Base-by-base conservation (phyloP, 2,329 filamentous ascomycete genomes). In the Fusarium irregulare region DNA sequence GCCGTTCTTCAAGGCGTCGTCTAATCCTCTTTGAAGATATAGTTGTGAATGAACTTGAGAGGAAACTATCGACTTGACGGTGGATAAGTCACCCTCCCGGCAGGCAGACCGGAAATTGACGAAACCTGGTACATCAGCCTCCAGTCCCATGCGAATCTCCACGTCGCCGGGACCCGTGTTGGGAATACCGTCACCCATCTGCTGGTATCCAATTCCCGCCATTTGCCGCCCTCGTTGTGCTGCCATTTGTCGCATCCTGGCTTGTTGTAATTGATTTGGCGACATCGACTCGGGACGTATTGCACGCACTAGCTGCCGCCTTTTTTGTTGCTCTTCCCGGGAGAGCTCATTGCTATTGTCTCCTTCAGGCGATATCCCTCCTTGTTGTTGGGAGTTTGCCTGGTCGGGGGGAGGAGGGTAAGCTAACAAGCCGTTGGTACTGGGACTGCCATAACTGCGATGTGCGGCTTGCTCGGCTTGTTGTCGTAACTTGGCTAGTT, bases 51-150 rank as follows among this genome's bases (percentile, higher is more conserved):
- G 23, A 28, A 8, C 1, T 41, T 40, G 10, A 41, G 48, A 51
- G 20, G 48, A n/a, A 12, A 51, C 21, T 21, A 41, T 51, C 7
- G 21, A 51, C 48, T 28, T 18, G 6, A 66, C 42, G 9, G 58
- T 21, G 8, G 65, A 56, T 20, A 63, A 34, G 11, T 56, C 51
- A 6, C 68, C 65, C 48, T 58, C 23, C n/a, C 34, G 65, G n/a
- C 68, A 70, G 21, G 65, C 68, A 25, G 37, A 42, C 41, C 57
- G 50, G 27, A 68, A 68, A n/a, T 37, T 51, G 23, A 40, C 21
- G 20, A 51, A 51, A 12, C 28, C 32, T 21, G 32, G 32, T 51
- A 40, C 48, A 40, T 51, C 48, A 2, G 30, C 48, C 32, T 51
- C 48, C 20, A 51, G 23, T 51, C 48, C 48, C 48, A 28, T 7